A percentile compares a stretch with the other conserved stretches of the same genome.
Conservation (phyloP, 352 stramenopile species). For the Pythium folliculosum region DNA sequence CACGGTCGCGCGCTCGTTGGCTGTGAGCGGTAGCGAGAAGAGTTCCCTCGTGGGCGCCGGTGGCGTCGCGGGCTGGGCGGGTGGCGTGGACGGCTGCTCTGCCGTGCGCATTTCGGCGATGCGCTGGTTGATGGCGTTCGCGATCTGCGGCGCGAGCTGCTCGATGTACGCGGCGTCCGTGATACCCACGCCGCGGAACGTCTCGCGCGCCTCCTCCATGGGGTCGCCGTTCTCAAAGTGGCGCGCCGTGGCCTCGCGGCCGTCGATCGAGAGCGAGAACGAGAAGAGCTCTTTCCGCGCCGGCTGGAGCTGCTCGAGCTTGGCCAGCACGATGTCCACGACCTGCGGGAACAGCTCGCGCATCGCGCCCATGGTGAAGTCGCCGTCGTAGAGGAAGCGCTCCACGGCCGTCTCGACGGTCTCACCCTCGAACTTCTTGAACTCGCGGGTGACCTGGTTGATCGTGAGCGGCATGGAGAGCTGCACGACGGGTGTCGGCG, state of each 20-base stretch:
- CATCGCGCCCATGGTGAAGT: constrained; percentile 67
- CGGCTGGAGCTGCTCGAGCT: constrained; percentile 57
- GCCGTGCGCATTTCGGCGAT: constrained; percentile 28
- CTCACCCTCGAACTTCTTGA: constrained; percentile 70
- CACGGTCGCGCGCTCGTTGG: constrained; percentile 47
- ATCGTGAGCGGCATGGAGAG: constrained; percentile 63
- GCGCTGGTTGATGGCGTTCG: constrained; percentile 53
- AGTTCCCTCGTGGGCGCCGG: constrained; percentile 39
- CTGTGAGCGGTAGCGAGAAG: constrained; percentile 67
- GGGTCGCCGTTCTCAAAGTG: constrained; percentile 70
- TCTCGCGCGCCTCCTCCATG: constrained; percentile 59
- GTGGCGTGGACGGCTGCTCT: background rate
- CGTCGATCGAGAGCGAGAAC: constrained; percentile 59
- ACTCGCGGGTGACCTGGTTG: constrained; percentile 43
- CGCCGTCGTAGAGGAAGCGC: constrained; percentile 65
- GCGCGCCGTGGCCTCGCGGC: constrained; percentile 42
- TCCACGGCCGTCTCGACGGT: constrained; percentile 52
- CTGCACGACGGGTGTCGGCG: constrained; percentile 44
- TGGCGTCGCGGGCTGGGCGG: constrained; percentile 3
- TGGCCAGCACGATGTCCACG: constrained; percentile 53
- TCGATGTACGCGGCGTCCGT: constrained; percentile 53
- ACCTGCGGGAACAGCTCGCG: constrained; percentile 63
- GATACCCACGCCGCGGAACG: constrained; percentile 47
- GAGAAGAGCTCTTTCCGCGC: constrained; percentile 59
- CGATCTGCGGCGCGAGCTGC: constrained; percentile 57